Evolutionary conservation across 1,284 basidiomycete genomes (phyloP), one percentile per base, ranked within the genome.

Genomic region (Cryptococcus sp.): DNA sequence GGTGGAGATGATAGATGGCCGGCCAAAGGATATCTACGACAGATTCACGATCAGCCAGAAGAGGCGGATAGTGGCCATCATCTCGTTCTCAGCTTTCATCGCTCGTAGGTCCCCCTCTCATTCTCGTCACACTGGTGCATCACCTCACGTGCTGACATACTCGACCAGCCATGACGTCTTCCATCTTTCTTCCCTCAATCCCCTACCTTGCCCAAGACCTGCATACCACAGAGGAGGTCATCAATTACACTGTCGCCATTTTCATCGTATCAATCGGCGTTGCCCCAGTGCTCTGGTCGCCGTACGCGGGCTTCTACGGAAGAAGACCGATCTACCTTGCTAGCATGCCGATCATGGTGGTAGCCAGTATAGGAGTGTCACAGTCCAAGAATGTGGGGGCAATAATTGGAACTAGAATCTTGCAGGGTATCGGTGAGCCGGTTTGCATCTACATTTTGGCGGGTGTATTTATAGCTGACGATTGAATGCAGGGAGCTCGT

Each of bases 171-270:
- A 84, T 88, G 67, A 82, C 86, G 0, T 81, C 84, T 1, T 83
- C 84, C 4, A 82, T 84, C 2, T 87, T 88, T 72, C 79, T 87
- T 2, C 87, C 87, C 0, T 82, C 83, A 0, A 86, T 89, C 47
- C 85, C 85, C 0, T 79, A 84, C 55, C 84, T 89, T 60, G 81
- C 85, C 0, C 70, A 75, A 21, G 86, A 88, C 55, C 75, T 88
- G 8, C 55, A 81, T 37, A 81, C 85, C 0, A 82, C 83, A 0
- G 79, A 79, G 1, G 64, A 80, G 3, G 71, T 85, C 24, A 80
- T 88, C 60, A 84, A 83, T 81, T 84, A 72, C 55, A 80, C 72
- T 5, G 66, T 75, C 53, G 77, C 82, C 2, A 76, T 84, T 45
- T 78, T 81, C 53, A 66, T 79, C 39, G 59, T 76, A 12, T 53